phyloP scores from a whole-genome alignment of 2,329 filamentous ascomycete genomes.

The Colletotrichum falcatum region DNA sequence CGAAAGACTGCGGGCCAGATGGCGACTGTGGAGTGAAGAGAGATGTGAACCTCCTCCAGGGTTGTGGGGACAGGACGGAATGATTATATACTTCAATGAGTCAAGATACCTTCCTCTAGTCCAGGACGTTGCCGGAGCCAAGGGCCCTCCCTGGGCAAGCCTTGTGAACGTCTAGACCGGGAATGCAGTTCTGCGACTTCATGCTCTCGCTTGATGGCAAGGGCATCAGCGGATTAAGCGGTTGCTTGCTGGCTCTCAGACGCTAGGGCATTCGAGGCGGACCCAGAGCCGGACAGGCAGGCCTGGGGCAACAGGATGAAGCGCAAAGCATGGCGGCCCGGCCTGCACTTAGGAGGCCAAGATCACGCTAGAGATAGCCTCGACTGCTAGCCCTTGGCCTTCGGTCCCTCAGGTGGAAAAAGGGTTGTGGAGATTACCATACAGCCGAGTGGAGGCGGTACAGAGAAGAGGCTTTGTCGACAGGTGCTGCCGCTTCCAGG shows the following conservation, averaged over 20 bases:
- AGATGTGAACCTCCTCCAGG: neutral
- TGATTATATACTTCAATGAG: neutral
- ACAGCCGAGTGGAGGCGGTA: constrained; percentile 17
- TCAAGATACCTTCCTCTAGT: neutral
- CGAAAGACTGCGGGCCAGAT: constrained; percentile 3
- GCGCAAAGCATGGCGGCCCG: constrained; percentile 26
- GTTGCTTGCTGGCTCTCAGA: constrained; percentile 4
- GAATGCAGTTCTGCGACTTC: neutral
- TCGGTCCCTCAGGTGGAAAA: constrained; percentile 17
- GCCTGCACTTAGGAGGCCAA: constrained; percentile 6
- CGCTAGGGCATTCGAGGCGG: neutral
- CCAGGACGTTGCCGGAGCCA: neutral
- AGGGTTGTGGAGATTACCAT: constrained; percentile 15
- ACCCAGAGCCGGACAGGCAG: neutral
- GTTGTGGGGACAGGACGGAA: neutral
- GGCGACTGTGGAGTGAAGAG: neutral
- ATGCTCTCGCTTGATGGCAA: neutral
- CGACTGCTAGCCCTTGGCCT: neutral
- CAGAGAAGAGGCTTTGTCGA: constrained; percentile 2
- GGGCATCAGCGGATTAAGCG: neutral
- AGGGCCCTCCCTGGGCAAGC: neutral
- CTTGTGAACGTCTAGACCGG: neutral
- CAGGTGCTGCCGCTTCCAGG: constrained; percentile 5
- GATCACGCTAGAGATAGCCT: constrained; percentile 22
- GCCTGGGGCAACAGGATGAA: neutral